Percentiles rank a stretch among this genome's conserved stretches.
These are phyloP conservation scores for Paracoccidioides brasiliensis DNA, from an alignment of 2,329 filamentous ascomycete species.

Conservation along the genomic window DNA sequence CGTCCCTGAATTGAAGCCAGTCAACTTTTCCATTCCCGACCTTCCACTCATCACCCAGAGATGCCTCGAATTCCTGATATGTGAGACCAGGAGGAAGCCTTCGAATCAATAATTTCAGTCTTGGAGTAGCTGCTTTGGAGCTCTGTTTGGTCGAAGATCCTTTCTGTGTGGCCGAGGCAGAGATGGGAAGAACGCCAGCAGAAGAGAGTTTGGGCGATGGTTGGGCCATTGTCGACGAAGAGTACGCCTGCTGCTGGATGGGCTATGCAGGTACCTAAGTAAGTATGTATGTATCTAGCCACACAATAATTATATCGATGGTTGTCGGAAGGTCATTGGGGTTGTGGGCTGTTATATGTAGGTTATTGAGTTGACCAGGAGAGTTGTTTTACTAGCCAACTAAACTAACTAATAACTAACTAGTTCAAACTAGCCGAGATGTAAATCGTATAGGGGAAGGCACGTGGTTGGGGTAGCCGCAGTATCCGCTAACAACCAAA, in stretches of 20 bases:
- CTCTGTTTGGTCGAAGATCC: slow-evolving; percentile 17
- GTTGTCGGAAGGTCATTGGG: neutral
- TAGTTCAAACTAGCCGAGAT: too few relatives aligned
- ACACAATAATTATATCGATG: neutral
- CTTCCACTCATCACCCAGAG: slow-evolving; percentile 71
- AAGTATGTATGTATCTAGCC: neutral
- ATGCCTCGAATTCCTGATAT: slow-evolving; percentile 57
- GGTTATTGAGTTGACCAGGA: too few relatives aligned
- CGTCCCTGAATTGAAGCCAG: slow-evolving; percentile 60
- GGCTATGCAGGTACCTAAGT: neutral
- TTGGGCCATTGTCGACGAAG: neutral
- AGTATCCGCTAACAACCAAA: too few relatives aligned
- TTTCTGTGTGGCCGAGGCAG: slow-evolving; percentile 35
- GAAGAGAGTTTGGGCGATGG: slow-evolving; percentile 15
- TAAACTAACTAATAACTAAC: too few relatives aligned
- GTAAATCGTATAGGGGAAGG: too few relatives aligned
- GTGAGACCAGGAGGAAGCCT: slow-evolving; percentile 78
- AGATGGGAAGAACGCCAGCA: slow-evolving; percentile 43
- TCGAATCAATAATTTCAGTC: slow-evolving; percentile 73
- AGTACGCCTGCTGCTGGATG: neutral
- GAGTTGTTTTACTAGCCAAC: too few relatives aligned
- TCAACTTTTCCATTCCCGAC: slow-evolving; percentile 68
- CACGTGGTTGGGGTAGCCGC: too few relatives aligned
- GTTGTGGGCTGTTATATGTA: too few relatives aligned
- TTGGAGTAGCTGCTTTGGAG: slow-evolving; percentile 39